phyloP scores from a whole-genome alignment of 169 alveolate species.

The Miamiensis avidus region DNA sequence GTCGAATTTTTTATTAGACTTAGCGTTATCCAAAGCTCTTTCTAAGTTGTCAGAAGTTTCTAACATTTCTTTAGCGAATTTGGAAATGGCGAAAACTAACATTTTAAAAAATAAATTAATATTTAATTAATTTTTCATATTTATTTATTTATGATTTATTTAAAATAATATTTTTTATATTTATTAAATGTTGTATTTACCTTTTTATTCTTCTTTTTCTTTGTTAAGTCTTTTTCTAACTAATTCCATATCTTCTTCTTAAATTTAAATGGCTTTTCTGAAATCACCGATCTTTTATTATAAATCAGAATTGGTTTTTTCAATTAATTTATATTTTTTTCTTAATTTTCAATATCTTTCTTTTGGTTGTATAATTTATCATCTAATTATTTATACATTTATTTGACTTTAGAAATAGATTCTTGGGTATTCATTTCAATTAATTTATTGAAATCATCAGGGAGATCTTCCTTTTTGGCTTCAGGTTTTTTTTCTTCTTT shows the following conservation, averaged over 20 bases:
- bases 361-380: neutral
- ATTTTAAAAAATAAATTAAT: neutral
- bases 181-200: neutral
- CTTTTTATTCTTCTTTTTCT: slow-evolving; percentile 9
- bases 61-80: slow-evolving; percentile 82
- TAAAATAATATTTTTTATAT: neutral
- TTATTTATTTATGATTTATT: no score
- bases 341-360: neutral
- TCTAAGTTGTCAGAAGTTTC: slow-evolving; percentile 82
- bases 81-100: slow-evolving; percentile 72
- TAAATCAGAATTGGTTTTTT: neutral
- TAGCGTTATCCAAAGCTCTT: slow-evolving; percentile 65
- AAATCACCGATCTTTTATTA: slow-evolving; percentile 18
- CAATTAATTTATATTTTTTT: no score
- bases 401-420: neutral
- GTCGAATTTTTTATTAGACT: slow-evolving; percentile 31
- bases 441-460: neutral
- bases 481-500: neutral
- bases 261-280: neutral
- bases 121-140: neutral
- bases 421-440: neutral
- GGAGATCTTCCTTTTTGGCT: neutral
- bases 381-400: neutral
- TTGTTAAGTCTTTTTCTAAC: slow-evolving; percentile 12
- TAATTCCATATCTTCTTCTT: slow-evolving; percentile 5